These are phyloP conservation scores for Pistacia integerrima DNA, from an alignment of 345 rosid genomes.

Conservation along the genomic window DNA sequence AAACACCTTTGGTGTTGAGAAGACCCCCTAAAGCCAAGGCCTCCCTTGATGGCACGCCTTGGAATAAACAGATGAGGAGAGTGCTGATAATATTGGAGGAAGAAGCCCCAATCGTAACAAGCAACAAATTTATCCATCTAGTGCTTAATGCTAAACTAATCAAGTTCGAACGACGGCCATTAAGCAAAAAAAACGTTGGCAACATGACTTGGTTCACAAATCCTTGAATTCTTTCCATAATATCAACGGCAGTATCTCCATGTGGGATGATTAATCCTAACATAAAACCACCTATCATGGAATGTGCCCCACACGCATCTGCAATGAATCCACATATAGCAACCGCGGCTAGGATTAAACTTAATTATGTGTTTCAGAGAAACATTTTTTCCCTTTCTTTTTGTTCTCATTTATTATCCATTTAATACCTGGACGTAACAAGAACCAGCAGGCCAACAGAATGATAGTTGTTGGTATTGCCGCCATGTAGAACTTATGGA, in stretches of 20 bases:
- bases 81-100: constrained; percentile 20
- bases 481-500: neutral
- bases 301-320: constrained; percentile 27
- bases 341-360: constrained; percentile 13
- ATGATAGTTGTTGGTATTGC: constrained; percentile 12
- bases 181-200: constrained; percentile 8
- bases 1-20: constrained; percentile 32
- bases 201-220: constrained; percentile 16
- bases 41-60: neutral
- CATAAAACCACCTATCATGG: constrained; percentile 26
- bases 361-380: neutral
- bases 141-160: neutral
- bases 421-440: constrained; percentile 20
- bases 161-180: constrained; percentile 11
- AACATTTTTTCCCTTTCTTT: neutral
- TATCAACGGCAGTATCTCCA: constrained; percentile 18
- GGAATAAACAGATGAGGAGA: neutral
- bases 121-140: neutral
- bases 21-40: constrained; percentile 20
- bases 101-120: neutral
- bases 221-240: constrained; percentile 22
- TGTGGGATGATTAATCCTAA: constrained; percentile 24
- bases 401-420: constrained; percentile 9
- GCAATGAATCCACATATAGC: constrained; percentile 22
- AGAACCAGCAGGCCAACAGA: constrained; percentile 20